Base-by-base conservation (phyloP, 495 filamentous ascomycete genomes). In the Penicillium turbatum region DNA sequence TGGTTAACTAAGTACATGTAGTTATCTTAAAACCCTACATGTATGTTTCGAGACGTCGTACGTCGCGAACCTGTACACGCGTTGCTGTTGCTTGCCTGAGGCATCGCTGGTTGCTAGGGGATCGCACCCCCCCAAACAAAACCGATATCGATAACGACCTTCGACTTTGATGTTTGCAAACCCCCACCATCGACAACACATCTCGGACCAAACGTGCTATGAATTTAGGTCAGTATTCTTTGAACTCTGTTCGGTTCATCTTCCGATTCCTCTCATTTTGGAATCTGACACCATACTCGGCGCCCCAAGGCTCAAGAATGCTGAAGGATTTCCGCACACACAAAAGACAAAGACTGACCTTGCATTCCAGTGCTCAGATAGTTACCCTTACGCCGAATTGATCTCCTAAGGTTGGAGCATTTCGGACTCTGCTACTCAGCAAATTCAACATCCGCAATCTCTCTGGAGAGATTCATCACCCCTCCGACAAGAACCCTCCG, bases 111-210 rank as follows among this genome's bases (percentile, higher is more conserved):
- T 66, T 66, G 63, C 63, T 58, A 32, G 61, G 63, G 59, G 56
- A 53, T n/a, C n/a, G n/a, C n/a, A n/a, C 51, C 50, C 17, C 24
- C 15, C 44, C 32, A 57, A 65, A 66, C 61, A 57, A 66, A 59
- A 61, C n/a, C 48, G 41, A 51, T 56, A 66, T 63, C 55, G 63
- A 66, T 66, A 66, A 63, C 57, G 43, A 32, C 53, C 52, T 53
- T 50, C 43, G 44, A 4, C 41, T 44, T 44, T 30, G 41, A 44
- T 30, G 26, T 34, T 39, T 54, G 48, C 46, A 55, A 54, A 62
- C 57, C 57, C 44, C 42, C 55, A 42, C 57, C 59, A 56, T 45
- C 51, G 45, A 42, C 53, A 37, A 36, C 35, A 13, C 35, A 48
- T 1, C 8, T 29, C 21, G n/a, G 15, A 48, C 36, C 11, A 9